These are phyloP conservation scores for Stipa capillata DNA, from an alignment of 176 grass and related monocot species.

Conservation along the genomic window DNA sequence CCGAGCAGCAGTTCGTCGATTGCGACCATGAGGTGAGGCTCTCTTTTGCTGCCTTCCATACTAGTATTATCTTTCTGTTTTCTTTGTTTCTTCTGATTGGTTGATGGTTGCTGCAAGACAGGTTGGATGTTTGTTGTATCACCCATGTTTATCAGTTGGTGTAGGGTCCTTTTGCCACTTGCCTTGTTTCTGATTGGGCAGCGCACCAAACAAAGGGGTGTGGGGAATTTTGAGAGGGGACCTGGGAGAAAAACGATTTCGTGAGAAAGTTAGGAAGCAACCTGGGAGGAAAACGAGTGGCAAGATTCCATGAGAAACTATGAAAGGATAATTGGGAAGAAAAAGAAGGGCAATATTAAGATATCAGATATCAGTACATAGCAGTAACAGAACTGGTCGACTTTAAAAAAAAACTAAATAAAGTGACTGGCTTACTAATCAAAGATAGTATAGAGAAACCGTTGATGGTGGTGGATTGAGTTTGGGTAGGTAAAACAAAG, in stretches of 20 bases:
- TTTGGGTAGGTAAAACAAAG: not conserved
- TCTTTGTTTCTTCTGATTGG: constrained; percentile 3
- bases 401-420: too few relatives aligned
- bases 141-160: constrained; percentile 9
- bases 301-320: not conserved
- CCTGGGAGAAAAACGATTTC: not conserved
- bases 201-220: not conserved
- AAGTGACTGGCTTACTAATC: not conserved
- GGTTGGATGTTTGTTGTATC: not conserved
- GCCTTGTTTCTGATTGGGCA: constrained; percentile 17
- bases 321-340: not conserved
- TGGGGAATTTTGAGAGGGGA: not conserved
- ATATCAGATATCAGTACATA: not conserved
- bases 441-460: not conserved
- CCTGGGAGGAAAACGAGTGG: not conserved
- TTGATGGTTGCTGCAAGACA: not conserved
- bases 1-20: constrained; percentile 81
- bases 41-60: not conserved
- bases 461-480: not conserved
- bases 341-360: not conserved
- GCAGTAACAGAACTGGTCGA: too few relatives aligned
- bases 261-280: not conserved
- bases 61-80: not conserved
- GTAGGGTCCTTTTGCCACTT: not conserved
- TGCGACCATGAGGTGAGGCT: constrained; percentile 71